Evolutionary conservation across 148 eudicot species (phyloP).

Genomic region (Nepenthes gracilis): DNA sequence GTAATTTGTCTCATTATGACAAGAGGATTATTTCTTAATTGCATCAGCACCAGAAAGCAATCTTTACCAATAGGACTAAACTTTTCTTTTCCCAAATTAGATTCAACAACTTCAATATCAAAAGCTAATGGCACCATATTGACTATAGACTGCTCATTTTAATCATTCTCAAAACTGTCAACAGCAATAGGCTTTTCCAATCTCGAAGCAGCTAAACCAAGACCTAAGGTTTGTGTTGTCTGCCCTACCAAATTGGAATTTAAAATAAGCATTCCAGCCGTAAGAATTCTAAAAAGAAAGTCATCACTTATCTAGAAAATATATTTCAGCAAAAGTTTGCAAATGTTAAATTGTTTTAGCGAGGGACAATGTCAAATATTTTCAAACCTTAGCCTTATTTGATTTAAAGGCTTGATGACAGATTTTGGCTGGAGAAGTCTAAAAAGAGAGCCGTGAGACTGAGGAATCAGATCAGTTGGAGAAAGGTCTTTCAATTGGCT

Average conservation of each 20-base stretch:
- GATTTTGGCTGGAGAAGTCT: too few species aligned
- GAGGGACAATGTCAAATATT: too few species aligned
- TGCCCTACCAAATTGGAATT: slow-evolving; percentile 20
- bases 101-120: slow-evolving; percentile 17
- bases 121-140: slow-evolving; percentile 12
- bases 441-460: too few species aligned
- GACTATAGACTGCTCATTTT: slow-evolving; percentile 7
- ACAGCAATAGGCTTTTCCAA: slow-evolving; percentile 33
- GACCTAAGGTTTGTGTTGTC: slow-evolving; percentile 7
- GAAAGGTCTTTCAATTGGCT: too few species aligned
- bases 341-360: too few species aligned
- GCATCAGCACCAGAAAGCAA: slow-evolving; percentile 9
- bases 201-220: slow-evolving; percentile 16
- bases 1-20: slow-evolving; percentile 9
- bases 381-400: too few species aligned
- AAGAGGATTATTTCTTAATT: slow-evolving; percentile 5
- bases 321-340: too few species aligned
- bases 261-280: slow-evolving; percentile 14
- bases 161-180: slow-evolving; percentile 41
- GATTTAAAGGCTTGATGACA: too few species aligned
- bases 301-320: slow-evolving; percentile 4
- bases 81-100: slow-evolving; percentile 9
- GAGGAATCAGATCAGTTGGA: too few species aligned
- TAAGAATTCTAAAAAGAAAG: too few species aligned
- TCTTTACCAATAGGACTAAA: slow-evolving; percentile 8